Conservation (phyloP, 108 stramenopile species). For the Pseudonitzschia delicatissima region DNA sequence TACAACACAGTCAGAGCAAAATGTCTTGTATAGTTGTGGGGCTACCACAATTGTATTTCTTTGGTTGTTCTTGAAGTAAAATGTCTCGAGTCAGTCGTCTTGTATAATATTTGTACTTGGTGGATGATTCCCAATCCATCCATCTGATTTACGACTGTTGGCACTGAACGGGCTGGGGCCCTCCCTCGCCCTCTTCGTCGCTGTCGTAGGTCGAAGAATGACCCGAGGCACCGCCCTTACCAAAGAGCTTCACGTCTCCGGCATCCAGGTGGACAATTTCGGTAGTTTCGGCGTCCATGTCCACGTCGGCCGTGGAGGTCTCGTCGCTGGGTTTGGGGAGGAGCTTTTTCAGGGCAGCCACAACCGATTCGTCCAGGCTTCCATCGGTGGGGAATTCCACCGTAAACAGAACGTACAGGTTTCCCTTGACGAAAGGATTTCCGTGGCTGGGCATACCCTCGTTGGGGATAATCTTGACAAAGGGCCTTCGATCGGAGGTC, state of each 20-base stretch:
- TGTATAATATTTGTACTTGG: no score
- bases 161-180: conserved; percentile 74
- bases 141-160: conserved; percentile 85
- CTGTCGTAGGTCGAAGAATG: conserved; percentile 67
- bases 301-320: conserved; percentile 47
- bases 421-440: conserved; percentile 90
- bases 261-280: conserved; percentile 78
- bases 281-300: conserved; percentile 63
- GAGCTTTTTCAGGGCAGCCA: conserved; percentile 53
- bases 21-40: no score
- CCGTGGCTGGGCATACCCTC: conserved; percentile 97
- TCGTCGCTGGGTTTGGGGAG: conserved; percentile 41
- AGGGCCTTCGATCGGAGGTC: conserved; percentile 63
- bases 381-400: conserved; percentile 83
- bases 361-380: conserved; percentile 45
- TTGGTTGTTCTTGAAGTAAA: no score
- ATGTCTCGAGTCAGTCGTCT: no score
- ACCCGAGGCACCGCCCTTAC: conserved; percentile 66
- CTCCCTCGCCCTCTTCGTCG: conserved; percentile 59
- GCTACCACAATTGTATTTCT: no score
- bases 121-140: no score
- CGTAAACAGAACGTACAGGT: conserved; percentile 90
- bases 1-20: no score
- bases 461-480: conserved; percentile 81
- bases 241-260: conserved; percentile 80